Base-by-base conservation (phyloP, 2,329 filamentous ascomycete genomes). In the Phialophora chinensis region DNA sequence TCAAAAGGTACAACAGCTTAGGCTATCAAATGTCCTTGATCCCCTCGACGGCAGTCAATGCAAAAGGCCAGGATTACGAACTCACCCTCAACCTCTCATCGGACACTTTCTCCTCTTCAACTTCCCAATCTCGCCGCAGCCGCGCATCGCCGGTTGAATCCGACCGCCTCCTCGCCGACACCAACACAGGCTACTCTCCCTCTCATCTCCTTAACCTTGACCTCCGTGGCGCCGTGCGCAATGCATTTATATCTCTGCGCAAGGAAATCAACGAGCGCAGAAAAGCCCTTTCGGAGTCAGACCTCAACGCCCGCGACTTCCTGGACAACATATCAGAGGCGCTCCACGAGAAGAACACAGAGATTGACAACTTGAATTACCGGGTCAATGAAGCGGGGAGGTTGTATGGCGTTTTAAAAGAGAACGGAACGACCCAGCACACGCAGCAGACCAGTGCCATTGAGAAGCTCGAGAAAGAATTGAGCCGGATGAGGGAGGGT, bases 391-490 rank as follows among this genome's bases (percentile, higher is more conserved):
- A 91, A 20, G 93, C 94, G 0, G 91, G 96, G 77, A 92, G 96
- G 74, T 93, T 97, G 76, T 96, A 74, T 55, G 57, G 97, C 75
- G 93, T 92, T 79, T 93, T 92, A 23, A 94, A 94, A 75, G 95
- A 97, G 83, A 87, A 88, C 66, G 94, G 91, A 7, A 91, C 87
- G 54, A 91, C 93, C 20, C 92, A 97, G 77, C 96, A 96, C 80
- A 87, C 94, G 76, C 90, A 89, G 7, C 92, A 90, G 2, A 95
- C 98, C 76, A 88, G 93, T 8, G 94, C 98, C 78, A 97, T 99
- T 74, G 95, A 99, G 79, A 95, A 95, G 83, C 96, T 97, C 90
- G 95, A 99, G 80, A 97, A 97, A 79, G 93, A 99, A 77, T 83
- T 99, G n/a, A 91, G 91, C 55, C 62, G 71, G 4, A 73, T 73